A percentile compares a stretch with the other conserved stretches of the same genome.
Conservation (phyloP, 2,329 filamentous ascomycete species). For the Cladosporium phlei region DNA sequence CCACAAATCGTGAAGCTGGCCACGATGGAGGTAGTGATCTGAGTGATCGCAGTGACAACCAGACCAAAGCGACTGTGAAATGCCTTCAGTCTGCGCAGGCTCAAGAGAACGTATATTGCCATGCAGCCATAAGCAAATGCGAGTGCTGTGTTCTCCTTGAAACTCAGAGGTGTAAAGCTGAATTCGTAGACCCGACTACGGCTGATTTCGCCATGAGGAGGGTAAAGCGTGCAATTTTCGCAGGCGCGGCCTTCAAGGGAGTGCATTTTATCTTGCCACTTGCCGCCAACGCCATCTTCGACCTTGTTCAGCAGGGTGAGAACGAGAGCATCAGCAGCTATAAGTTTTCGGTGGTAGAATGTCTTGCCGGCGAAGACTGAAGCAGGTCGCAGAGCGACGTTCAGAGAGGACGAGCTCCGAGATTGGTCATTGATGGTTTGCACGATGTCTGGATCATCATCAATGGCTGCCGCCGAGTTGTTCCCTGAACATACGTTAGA, state of each 20-base stretch:
- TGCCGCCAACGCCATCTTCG: constrained; percentile 58
- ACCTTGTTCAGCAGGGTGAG: constrained; percentile 68
- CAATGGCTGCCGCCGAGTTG: constrained; percentile 56
- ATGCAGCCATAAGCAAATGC: constrained; percentile 62
- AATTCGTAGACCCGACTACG: constrained; percentile 69
- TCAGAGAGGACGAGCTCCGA: constrained; percentile 60
- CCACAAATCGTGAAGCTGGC: constrained; percentile 78
- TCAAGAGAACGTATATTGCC: constrained; percentile 60
- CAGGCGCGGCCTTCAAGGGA: constrained; percentile 47
- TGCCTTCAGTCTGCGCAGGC: constrained; percentile 64
- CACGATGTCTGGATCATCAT: constrained; percentile 59
- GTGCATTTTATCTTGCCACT: constrained; percentile 60
- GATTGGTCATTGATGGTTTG: constrained; percentile 64
- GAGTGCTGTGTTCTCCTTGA: constrained; percentile 60
- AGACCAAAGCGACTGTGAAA: constrained; percentile 72
- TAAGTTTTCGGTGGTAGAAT: constrained; percentile 62
- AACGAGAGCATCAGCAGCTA: constrained; percentile 72
- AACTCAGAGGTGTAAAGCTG: constrained; percentile 68
- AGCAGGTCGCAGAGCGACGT: constrained; percentile 69
- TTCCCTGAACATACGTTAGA: constrained; percentile 37
- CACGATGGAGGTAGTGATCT: constrained; percentile 64
- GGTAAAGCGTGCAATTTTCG: constrained; percentile 62
- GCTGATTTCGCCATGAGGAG: constrained; percentile 50
- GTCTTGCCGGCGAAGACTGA: constrained; percentile 79
- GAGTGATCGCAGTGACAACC: constrained; percentile 63